Conservation (phyloP, 2,329 filamentous ascomycete genomes). For the Pseudogymnoascus sp. region DNA sequence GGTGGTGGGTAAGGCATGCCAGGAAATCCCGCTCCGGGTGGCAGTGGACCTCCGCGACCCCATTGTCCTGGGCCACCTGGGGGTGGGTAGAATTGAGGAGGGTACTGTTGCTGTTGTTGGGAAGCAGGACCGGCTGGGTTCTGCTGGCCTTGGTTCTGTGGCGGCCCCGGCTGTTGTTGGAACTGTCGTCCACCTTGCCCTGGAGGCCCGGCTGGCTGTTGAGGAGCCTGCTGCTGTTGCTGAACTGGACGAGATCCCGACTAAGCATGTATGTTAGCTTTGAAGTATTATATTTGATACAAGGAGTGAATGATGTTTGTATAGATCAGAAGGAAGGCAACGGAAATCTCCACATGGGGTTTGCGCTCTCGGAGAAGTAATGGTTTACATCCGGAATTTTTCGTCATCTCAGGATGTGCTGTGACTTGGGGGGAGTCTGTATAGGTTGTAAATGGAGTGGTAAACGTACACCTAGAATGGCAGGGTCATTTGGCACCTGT, state of each 20-base stretch:
- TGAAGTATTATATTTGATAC: not conserved
- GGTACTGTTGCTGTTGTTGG: constrained; percentile 35
- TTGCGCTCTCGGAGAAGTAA: constrained; percentile 87
- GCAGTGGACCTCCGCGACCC: constrained; percentile 44
- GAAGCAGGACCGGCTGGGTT: constrained; percentile 15
- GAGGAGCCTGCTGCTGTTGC: constrained; percentile 12
- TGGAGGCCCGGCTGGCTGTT: constrained; percentile 16
- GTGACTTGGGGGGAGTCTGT: constrained; percentile 2
- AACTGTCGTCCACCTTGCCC: constrained; percentile 12
- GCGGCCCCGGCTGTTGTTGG: constrained; percentile 18
- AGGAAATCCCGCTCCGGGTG: constrained; percentile 56
- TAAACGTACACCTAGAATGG: constrained; percentile 94
- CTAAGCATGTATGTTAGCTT: constrained; percentile 6
- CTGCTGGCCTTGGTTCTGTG: constrained; percentile 18
- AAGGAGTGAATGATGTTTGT: not conserved
- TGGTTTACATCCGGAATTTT: constrained; percentile 95
- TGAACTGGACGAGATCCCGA: constrained; percentile 3
- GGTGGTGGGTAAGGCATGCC: constrained; percentile 67
- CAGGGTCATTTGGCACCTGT: constrained; percentile 84
- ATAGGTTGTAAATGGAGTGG: constrained; percentile 14
- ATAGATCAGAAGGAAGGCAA: constrained; percentile 98
- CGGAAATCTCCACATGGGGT: constrained; percentile 93
- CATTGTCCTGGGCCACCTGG: constrained; percentile 41
- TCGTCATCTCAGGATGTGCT: constrained; percentile 59
- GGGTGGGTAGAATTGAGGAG: constrained; percentile 28